These are phyloP conservation scores for Ceratobasidium papillatum DNA, from an alignment of 1,284 basidiomycete genomes.

Conservation along the genomic window DNA sequence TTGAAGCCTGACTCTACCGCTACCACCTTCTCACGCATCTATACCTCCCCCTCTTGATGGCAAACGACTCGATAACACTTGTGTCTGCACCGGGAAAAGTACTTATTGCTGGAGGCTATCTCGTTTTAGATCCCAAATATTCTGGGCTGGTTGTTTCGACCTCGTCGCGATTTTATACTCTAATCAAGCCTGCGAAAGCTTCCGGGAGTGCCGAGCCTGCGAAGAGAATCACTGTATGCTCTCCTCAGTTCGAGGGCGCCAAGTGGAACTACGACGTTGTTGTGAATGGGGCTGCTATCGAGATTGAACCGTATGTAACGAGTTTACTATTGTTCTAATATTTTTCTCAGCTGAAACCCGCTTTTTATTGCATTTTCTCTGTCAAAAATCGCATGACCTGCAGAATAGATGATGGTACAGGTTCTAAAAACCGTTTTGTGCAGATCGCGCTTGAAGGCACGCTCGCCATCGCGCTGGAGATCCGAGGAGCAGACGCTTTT, in stretches of 20 bases:
- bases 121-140: slow-evolving; percentile 86
- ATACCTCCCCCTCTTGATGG: background rate
- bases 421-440: slow-evolving; percentile 86
- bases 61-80: slow-evolving; percentile 53
- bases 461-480: slow-evolving; percentile 70
- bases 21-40: background rate
- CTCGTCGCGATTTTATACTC: slow-evolving; percentile 91
- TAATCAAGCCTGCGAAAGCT: slow-evolving; percentile 55
- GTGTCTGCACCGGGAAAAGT: slow-evolving; percentile 97
- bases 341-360: background rate
- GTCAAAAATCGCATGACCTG: background rate
- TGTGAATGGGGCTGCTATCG: slow-evolving; percentile 50
- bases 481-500: slow-evolving; percentile 60
- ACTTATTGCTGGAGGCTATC: slow-evolving; percentile 91
- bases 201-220: slow-evolving; percentile 25
- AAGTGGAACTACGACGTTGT: slow-evolving; percentile 77
- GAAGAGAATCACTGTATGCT: slow-evolving; percentile 73
- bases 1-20: background rate
- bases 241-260: slow-evolving; percentile 88
- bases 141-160: slow-evolving; percentile 89
- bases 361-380: background rate
- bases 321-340: background rate
- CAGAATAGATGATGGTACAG: slow-evolving; percentile 53
- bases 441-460: slow-evolving; percentile 85
- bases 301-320: slow-evolving; percentile 56